phyloP scores from a whole-genome alignment of 2,329 filamentous ascomycete genomes.

The Verticillium isaacii region DNA sequence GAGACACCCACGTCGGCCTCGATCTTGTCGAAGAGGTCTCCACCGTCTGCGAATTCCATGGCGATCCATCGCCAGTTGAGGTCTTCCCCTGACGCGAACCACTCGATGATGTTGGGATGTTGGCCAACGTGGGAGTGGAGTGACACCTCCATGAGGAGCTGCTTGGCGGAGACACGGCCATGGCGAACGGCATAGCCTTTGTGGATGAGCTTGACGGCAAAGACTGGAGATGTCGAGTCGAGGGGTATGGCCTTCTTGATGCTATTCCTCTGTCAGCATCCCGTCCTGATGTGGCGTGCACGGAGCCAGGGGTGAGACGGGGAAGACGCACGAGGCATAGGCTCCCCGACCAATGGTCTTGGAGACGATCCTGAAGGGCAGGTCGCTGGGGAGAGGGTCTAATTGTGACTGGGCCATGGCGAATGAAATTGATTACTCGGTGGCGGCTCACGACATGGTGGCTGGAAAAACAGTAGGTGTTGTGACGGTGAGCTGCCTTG shows the following conservation, averaged over 20 bases:
- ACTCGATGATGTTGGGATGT: conserved; percentile 91
- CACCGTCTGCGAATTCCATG: conserved; percentile 94
- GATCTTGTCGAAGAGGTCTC: conserved; percentile 98
- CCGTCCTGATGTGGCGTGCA: conserved; percentile 1
- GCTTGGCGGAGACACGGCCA: conserved; percentile 83
- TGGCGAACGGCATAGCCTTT: conserved; percentile 89
- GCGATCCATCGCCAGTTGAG: conserved; percentile 91
- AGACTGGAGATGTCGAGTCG: conserved; percentile 66
- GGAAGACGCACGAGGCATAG: conserved; percentile 77
- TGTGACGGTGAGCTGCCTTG: neutral
- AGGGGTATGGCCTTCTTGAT: conserved; percentile 90
- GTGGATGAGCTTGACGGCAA: conserved; percentile 98
- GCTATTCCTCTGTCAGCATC: conserved; percentile 35
- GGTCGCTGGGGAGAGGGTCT: conserved; percentile 75
- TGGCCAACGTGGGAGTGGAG: conserved; percentile 84
- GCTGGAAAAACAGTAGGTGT: neutral
- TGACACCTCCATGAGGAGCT: conserved; percentile 87
- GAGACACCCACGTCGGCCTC: conserved; percentile 95
- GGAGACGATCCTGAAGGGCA: conserved; percentile 92
- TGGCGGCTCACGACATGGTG: neutral
- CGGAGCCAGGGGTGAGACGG: conserved; percentile 19
- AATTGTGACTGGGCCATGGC: conserved; percentile 73
- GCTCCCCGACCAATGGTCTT: conserved; percentile 95
- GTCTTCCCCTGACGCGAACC: conserved; percentile 85
- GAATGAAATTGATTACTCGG: conserved; percentile 2